phyloP scores from a whole-genome alignment of 495 filamentous ascomycete genomes.

The Penicillium cataractarum region DNA sequence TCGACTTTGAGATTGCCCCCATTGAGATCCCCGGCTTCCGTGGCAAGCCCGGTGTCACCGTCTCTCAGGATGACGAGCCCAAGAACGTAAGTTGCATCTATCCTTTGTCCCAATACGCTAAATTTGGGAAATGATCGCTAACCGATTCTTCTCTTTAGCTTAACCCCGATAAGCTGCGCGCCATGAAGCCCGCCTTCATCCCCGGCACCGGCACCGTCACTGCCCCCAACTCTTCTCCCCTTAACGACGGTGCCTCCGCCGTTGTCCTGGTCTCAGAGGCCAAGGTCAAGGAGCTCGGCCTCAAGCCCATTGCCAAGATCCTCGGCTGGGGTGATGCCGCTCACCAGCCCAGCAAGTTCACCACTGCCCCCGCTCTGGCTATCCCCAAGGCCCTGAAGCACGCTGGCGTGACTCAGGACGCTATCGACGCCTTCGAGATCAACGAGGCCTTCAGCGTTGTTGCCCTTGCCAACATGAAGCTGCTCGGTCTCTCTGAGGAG shows the following conservation, averaged over 20 bases:
- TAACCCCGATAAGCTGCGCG: slow-evolving; percentile 86
- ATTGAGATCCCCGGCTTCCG: slow-evolving; percentile 85
- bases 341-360: slow-evolving; percentile 89
- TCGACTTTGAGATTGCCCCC: slow-evolving; percentile 85
- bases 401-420: slow-evolving; percentile 71
- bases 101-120: background rate
- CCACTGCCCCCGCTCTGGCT: slow-evolving; percentile 89
- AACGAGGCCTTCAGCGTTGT: slow-evolving; percentile 99
- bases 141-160: slow-evolving; percentile 53
- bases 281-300: slow-evolving; percentile 81
- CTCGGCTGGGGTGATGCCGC: slow-evolving; percentile 95
- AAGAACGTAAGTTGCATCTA: slow-evolving; percentile 66
- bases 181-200: slow-evolving; percentile 84
- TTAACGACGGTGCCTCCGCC: slow-evolving; percentile 92
- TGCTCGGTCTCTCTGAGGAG: slow-evolving; percentile 74
- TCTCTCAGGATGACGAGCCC: slow-evolving; percentile 91
- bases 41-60: slow-evolving; percentile 80
- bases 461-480: slow-evolving; percentile 91
- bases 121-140: slow-evolving; percentile 5
- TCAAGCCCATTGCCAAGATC: slow-evolving; percentile 93
- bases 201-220: slow-evolving; percentile 84
- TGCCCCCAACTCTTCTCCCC: slow-evolving; percentile 93
- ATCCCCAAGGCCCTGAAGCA: slow-evolving; percentile 97
- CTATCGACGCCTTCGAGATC: slow-evolving; percentile 94
- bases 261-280: slow-evolving; percentile 88